Conservation (phyloP, 202 grass and related monocot species). For the Brachypodium distachyon region DNA sequence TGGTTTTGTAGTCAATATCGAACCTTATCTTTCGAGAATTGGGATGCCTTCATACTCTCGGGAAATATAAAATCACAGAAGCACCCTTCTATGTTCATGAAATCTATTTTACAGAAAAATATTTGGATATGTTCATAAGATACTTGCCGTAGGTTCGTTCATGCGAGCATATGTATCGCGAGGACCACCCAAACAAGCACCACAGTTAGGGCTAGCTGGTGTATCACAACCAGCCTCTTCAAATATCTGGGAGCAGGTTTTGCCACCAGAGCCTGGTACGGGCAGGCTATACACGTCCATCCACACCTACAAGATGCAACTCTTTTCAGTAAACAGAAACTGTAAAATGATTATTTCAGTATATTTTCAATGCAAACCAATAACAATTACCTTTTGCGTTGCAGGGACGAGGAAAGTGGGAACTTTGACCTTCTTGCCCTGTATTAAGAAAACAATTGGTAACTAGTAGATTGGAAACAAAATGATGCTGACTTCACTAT, state of each 20-base stretch:
- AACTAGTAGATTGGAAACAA: neutral
- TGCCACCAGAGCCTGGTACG: conserved; percentile 63
- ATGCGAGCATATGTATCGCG: conserved; percentile 86
- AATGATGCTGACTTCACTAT: neutral
- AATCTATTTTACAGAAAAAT: neutral
- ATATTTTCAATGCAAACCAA: neutral
- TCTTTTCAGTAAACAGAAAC: conserved; percentile 8
- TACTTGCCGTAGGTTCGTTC: conserved; percentile 65
- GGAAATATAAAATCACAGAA: neutral
- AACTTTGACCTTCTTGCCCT: conserved; percentile 89
- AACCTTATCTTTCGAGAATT: neutral
- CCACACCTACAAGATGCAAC: conserved; percentile 57
- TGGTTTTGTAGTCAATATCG: neutral
- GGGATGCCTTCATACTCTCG: neutral
- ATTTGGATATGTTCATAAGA: neutral
- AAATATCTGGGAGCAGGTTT: conserved; percentile 93
- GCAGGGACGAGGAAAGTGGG: conserved; percentile 94
- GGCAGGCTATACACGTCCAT: conserved; percentile 73
- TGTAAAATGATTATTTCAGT: neutral
- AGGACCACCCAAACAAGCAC: conserved; percentile 81
- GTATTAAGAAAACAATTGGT: conserved; percentile 10
- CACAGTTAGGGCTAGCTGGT: conserved; percentile 85
- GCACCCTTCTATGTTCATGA: neutral
- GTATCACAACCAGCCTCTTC: conserved; percentile 87
- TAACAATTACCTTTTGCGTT: conserved; percentile 76